Evolutionary conservation across 1,284 basidiomycete species (phyloP), one percentile per base, ranked within the genome.

Genomic region (Rhizoctonia solani): DNA sequence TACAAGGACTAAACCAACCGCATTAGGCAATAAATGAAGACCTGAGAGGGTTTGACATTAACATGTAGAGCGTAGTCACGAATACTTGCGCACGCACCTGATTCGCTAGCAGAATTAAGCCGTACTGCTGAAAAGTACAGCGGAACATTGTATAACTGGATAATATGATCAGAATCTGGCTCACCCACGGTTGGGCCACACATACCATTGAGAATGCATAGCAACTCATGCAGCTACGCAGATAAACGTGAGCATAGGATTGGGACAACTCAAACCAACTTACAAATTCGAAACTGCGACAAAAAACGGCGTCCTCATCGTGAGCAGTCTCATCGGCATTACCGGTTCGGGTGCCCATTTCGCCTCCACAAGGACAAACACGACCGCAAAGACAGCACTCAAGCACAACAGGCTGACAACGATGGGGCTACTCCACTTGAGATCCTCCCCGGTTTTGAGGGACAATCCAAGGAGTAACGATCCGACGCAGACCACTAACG

Each of bases 51-150:
- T 32, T 29, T 50, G 23, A 32, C 13, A 9, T 30, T 25, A 44
- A 23, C 37, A 29, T 30, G 14, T 11, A 5, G 6, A 46, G 8
- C n/a, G 44, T 3, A 34, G 30, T 27, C 21, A 6, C 27, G 49
- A 52, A 23, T 55, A 9, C n/a, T 19, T 16, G 14, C 11, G 34
- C 53, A 75, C 83, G 70, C 75, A 85, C 92, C 92, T 59, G 92
- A 85, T 69, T 83, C 80, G 34, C 88, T 84, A 16, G 93, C 83
- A 13, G 87, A 85, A 72, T 85, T 82, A 67, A 93, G 79, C 70
- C 85, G 84, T 49, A 95, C 94, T n/a, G 92, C 88, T 68, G 90
- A 88, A 74, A 93, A 95, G 79, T 92, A 95, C 85, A 95, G 77
- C 19, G 93, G 93, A 30, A 92, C 82, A 73, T 92, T 92, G 77